Evolutionary conservation across 768 basidiomycete species (phyloP), one percentile per base, ranked within the genome.

Genomic region (Neoboletus brunneissimus): DNA sequence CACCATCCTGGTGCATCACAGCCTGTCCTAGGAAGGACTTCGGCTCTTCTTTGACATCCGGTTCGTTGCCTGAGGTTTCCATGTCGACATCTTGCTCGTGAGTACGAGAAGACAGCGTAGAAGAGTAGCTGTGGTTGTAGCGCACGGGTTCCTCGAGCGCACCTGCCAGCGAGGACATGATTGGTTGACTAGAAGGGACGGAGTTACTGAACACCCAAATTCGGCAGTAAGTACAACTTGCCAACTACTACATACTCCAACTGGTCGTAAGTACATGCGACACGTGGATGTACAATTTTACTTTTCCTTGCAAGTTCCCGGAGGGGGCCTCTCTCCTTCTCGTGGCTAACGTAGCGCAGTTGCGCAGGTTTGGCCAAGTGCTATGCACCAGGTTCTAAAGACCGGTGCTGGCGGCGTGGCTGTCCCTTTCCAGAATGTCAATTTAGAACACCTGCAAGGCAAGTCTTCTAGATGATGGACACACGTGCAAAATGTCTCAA

Each of bases 91-190:
- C 77, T 60, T 73, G 67, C 58, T 67, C 60, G 38, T 40, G 57
- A 37, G 54, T 20, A 35, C 40, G 35, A 18, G 53, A 43, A 11
- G 54, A 45, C 25, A 59, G 42, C n/a, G 54, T 34, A 4, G 64
- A 43, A 15, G 60, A 8, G 32, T 64, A 68, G 29, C 29, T 51
- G 53, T 62, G 56, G 25, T 49, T 62, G 53, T 68, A 64, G 42
- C 62, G 72, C 37, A 63, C 51, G 27, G 68, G 64, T 53, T 73
- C 72, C 58, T 77, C 81, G 29, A 86, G 73, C 5, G 84, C 83
- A 47, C 81, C 82, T 46, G 83, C 83, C 34, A 85, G 72, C 35
- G 82, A 84, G 41, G 84, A 85, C 84, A 86, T 86, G 55, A 46
- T 23, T 46, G 59, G 43, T 29, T 6, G 34, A 50, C 11, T 18